A percentile compares a stretch with the other conserved stretches of the same genome.
Evolutionary conservation across 306 rosid species (phyloP).

Genomic region (Malus orientalis): DNA sequence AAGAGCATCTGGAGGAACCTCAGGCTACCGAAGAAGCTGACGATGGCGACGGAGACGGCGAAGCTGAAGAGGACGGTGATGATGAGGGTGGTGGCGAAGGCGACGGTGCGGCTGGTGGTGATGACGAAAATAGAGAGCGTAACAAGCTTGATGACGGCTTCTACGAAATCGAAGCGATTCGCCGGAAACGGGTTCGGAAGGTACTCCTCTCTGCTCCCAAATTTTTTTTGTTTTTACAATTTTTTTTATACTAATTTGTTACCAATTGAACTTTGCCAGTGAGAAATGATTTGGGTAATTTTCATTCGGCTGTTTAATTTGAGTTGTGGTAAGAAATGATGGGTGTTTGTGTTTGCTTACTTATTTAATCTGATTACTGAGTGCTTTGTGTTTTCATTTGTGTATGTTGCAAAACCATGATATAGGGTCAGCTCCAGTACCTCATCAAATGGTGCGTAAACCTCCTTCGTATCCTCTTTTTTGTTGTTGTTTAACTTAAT

Average conservation of each 20-base stretch:
- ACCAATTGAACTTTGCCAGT: neutral
- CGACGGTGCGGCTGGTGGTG: constrained; percentile 26
- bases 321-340: neutral
- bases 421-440: constrained; percentile 81
- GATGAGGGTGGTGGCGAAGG: constrained; percentile 18
- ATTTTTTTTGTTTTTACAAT: neutral
- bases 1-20: constrained; percentile 2
- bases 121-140: constrained; percentile 16
- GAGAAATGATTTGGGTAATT: neutral
- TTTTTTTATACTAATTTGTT: neutral
- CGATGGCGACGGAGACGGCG: constrained; percentile 12
- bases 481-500: neutral
- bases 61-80: constrained; percentile 19
- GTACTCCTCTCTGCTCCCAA: constrained; percentile 17
- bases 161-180: constrained; percentile 77
- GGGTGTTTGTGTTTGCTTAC: neutral
- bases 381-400: constrained; percentile 1
- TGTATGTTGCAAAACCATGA: constrained; percentile 4
- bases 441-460: constrained; percentile 78
- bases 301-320: neutral
- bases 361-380: constrained; percentile 17
- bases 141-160: constrained; percentile 60
- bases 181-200: constrained; percentile 78
- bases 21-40: neutral
- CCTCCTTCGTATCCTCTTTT: neutral